Conservation (phyloP, 306 rosid genomes). For the Vicia sativa region DNA sequence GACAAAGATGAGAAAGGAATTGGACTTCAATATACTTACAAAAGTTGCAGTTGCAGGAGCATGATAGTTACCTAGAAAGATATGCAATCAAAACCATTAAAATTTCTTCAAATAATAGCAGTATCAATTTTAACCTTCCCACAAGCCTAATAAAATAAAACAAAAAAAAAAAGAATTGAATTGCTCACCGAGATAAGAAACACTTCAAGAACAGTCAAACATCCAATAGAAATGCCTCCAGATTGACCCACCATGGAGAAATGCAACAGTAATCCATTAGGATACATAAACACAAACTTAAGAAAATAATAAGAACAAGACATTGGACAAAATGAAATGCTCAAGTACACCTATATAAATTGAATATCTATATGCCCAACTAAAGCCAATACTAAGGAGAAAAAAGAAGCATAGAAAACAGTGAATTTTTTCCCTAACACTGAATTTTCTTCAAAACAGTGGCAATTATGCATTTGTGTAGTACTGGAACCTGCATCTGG, state of each 20-base stretch:
- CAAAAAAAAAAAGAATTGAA: conserved; percentile 1
- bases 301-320: conserved; percentile 25
- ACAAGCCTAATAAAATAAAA: conserved; percentile 14
- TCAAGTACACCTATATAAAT: neutral
- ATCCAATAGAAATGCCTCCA: conserved; percentile 76
- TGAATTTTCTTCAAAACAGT: conserved; percentile 1
- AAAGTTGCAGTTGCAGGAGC: conserved; percentile 40
- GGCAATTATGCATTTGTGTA: conserved; percentile 16
- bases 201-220: conserved; percentile 50
- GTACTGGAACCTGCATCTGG: conserved; percentile 27
- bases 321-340: conserved; percentile 18
- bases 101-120: conserved; percentile 23
- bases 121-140: conserved; percentile 2
- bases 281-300: conserved; percentile 39
- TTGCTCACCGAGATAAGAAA: conserved; percentile 56
- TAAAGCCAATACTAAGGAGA: neutral
- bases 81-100: conserved; percentile 20
- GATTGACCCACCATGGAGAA: conserved; percentile 72
- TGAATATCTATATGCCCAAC: conserved; percentile 10
- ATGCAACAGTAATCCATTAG: conserved; percentile 77
- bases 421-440: neutral
- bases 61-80: conserved; percentile 36
- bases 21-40: conserved; percentile 45
- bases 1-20: conserved; percentile 32
- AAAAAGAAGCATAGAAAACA: neutral